Evolutionary conservation across 1,284 basidiomycete genomes (phyloP).

Genomic region (Jaminaea rosea): DNA sequence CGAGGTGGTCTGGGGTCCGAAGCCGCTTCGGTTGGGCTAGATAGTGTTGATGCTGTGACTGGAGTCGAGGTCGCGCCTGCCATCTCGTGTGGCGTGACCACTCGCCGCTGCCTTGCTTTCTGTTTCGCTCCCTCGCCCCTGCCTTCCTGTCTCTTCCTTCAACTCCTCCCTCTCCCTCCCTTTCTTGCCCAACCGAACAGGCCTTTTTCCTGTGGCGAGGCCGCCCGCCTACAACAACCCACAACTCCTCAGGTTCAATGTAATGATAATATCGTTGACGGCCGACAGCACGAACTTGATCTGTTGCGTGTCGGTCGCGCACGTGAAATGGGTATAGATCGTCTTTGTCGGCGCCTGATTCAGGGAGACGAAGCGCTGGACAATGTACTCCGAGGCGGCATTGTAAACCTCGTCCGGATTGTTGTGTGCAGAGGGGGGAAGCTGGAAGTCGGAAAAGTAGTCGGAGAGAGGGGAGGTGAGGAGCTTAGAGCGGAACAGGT

Average conservation of each 20-base stretch:
- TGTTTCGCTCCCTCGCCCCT: neutral
- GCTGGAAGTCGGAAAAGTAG: constrained; percentile 64
- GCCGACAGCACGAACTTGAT: constrained; percentile 55
- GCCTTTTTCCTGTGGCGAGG: too few relatives aligned
- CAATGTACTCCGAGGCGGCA: constrained; percentile 42
- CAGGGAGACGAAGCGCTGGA: constrained; percentile 35
- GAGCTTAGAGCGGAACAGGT: constrained; percentile 88
- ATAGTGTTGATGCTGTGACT: too few relatives aligned
- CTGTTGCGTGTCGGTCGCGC: constrained; percentile 79
- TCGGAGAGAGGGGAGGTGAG: constrained; percentile 72
- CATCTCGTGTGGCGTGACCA: too few relatives aligned
- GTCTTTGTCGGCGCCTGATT: constrained; percentile 39
- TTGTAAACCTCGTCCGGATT: constrained; percentile 35
- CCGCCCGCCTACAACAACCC: constrained; percentile 62
- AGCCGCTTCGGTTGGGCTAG: too few relatives aligned
- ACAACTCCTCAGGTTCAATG: constrained; percentile 73
- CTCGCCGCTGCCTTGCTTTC: too few relatives aligned
- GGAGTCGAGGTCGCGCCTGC: too few relatives aligned
- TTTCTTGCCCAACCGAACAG: too few relatives aligned
- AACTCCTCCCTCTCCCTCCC: neutral
- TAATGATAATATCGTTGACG: constrained; percentile 57
- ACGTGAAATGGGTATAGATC: constrained; percentile 67
- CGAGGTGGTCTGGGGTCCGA: too few relatives aligned
- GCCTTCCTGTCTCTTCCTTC: neutral
- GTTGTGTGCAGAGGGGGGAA: too few relatives aligned